phyloP scores from a whole-genome alignment of 352 stramenopile species.

The Poterioochromonas sp. region DNA sequence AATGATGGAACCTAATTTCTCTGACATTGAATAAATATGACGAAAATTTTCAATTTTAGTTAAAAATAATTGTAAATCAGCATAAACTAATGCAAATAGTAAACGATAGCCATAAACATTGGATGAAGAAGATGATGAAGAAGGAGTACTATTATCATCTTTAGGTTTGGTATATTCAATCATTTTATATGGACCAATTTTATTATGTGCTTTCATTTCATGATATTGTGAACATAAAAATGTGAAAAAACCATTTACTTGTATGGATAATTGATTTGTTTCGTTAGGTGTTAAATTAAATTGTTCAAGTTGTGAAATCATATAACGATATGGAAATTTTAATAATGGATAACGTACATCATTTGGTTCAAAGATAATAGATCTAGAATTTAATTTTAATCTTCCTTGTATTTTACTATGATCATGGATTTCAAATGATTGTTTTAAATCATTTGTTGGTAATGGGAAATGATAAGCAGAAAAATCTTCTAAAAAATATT shows the following conservation, averaged over 20 bases:
- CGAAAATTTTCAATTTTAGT: slow-evolving; percentile 51
- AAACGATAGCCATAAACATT: slow-evolving; percentile 44
- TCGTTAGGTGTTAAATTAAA: slow-evolving; percentile 46
- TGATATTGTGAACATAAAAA: slow-evolving; percentile 54
- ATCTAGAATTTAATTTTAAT: slow-evolving; percentile 67
- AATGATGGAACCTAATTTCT: slow-evolving; percentile 55
- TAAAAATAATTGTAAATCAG: slow-evolving; percentile 57
- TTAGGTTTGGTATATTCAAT: slow-evolving; percentile 35
- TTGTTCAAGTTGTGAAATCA: slow-evolving; percentile 38
- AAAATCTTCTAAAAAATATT: slow-evolving; percentile 70
- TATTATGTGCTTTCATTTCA: slow-evolving; percentile 61
- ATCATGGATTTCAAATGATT: slow-evolving; percentile 30
- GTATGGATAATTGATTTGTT: slow-evolving; percentile 22
- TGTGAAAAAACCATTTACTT: slow-evolving; percentile 50
- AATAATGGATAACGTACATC: slow-evolving; percentile 56
- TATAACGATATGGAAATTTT: slow-evolving; percentile 64
- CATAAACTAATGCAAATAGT: slow-evolving; percentile 65
- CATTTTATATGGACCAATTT: slow-evolving; percentile 52
- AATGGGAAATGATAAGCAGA: slow-evolving; percentile 35
- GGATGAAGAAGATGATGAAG: not conserved
- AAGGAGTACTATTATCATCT: not conserved
- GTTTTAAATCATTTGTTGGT: slow-evolving; percentile 17
- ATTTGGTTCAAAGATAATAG: slow-evolving; percentile 72
- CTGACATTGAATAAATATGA: slow-evolving; percentile 44
- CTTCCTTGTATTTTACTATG: slow-evolving; percentile 38